phyloP scores from a whole-genome alignment of 208 protist genomes.

The Leptomonas pyrrhocoris region DNA sequence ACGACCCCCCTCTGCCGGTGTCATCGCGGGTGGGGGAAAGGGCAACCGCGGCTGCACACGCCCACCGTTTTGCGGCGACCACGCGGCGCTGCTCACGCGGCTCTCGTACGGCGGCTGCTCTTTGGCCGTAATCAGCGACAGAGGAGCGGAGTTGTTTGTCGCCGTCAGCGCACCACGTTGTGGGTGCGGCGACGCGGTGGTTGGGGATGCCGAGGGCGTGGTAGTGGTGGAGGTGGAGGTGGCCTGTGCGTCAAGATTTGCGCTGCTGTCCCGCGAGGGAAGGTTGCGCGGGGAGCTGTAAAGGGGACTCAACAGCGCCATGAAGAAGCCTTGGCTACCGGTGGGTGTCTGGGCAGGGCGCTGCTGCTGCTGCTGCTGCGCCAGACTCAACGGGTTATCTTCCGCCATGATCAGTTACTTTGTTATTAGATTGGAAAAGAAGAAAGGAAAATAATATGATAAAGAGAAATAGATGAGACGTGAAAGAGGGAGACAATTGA shows the following conservation, averaged over 20 bases:
- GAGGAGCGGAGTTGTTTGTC: background rate
- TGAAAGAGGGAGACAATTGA: background rate
- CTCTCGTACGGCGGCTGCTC: background rate
- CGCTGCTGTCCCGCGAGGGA: background rate
- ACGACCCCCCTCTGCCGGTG: no score
- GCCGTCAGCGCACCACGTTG: background rate
- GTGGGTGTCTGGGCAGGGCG: slow-evolving; percentile 1
- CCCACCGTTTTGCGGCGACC: no score
- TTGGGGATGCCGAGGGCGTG: slow-evolving; percentile 2
- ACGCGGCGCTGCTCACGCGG: background rate
- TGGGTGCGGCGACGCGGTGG: background rate
- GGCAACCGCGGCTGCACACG: no score
- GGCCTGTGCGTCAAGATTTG: background rate
- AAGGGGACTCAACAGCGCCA: slow-evolving; percentile 2
- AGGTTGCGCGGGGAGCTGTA: slow-evolving; percentile 7
- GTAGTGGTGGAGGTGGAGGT: slow-evolving; percentile 4
- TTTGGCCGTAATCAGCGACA: background rate
- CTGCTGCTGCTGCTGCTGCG: slow-evolving; percentile 9
- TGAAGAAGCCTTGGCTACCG: slow-evolving; percentile 11
- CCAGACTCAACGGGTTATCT: background rate
- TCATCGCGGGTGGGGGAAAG: no score
- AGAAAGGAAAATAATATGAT: slow-evolving; percentile 14
- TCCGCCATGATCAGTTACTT: slow-evolving; percentile 8
- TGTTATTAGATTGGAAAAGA: background rate
- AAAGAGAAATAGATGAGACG: background rate